Percentiles rank a stretch among this genome's conserved stretches.
Conservation (phyloP, 192 early-diverging fungal genomes). For the Chytriomyces confervae region DNA sequence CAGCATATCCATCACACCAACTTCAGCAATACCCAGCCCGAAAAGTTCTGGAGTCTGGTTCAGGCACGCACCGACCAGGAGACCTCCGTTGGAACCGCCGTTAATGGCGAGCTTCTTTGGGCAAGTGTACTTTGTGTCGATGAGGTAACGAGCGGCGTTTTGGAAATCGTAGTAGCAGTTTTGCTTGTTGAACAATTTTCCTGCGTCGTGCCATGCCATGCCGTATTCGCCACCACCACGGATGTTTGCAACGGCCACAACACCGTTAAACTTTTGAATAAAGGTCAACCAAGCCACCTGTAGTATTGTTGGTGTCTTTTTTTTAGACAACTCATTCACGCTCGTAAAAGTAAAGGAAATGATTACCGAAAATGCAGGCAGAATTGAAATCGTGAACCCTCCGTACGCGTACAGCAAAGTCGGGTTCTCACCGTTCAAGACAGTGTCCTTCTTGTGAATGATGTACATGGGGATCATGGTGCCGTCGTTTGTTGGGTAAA, state of each 20-base stretch:
- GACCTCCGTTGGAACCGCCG: constrained; percentile 75
- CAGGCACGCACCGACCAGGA: constrained; percentile 71
- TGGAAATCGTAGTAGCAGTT: constrained; percentile 82
- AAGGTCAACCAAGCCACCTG: constrained; percentile 48
- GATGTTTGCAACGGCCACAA: constrained; percentile 69
- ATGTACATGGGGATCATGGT: constrained; percentile 76
- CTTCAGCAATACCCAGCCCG: constrained; percentile 66
- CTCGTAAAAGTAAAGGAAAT: constrained; percentile 2
- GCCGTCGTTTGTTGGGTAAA: constrained; percentile 68
- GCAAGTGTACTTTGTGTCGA: constrained; percentile 61
- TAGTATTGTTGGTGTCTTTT: not conserved
- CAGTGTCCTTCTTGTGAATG: constrained; percentile 53
- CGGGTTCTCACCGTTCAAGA: constrained; percentile 62
- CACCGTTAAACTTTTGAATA: constrained; percentile 61
- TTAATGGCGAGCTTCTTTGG: constrained; percentile 64
- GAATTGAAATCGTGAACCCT: constrained; percentile 64
- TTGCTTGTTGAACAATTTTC: constrained; percentile 69
- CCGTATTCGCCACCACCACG: constrained; percentile 75
- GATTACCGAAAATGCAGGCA: constrained; percentile 43
- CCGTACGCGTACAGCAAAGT: constrained; percentile 74
- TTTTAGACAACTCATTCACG: not conserved
- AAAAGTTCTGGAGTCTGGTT: constrained; percentile 80
- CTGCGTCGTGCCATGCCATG: constrained; percentile 57
- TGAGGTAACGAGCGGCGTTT: constrained; percentile 66
- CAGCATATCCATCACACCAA: constrained; percentile 75